Evolutionary conservation across 805 yeast genomes (phyloP), one percentile per base, ranked within the genome.

Genomic region (Candida nemodendra): DNA sequence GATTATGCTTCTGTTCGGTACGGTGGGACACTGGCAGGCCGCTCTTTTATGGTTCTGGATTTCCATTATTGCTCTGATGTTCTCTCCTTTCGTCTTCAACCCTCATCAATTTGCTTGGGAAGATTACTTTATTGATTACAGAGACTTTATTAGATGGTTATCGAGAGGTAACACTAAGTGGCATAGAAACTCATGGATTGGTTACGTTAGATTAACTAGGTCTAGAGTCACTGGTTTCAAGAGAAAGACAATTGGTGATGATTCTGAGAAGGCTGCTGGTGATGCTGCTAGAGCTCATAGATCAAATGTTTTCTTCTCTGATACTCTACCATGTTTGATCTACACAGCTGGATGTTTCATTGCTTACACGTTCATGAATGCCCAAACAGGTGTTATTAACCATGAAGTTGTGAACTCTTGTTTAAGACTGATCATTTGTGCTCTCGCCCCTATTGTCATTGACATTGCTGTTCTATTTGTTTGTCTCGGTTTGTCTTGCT

Each of bases 1-100:
- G 76, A 59, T 84, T 59, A 78, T 84, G 73, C 71, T 84, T 47
- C 62, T 82, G 44, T 82, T 82, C 45, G 88, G 85, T 56, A 76
- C 89, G 14, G 78, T 79, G 52, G 74, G 89, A 19, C 80, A 79
- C 56, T 84, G 98, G 98, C 95, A 87, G 67, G 84, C 96, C 17
- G 86, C 97, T 29, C 72, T 93, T 53, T 66, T 91, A 47, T 93
- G 97, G 96, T 93, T 93, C 79, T 93, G 98, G 97, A 83, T 93
- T 42, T 84, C 95, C 14, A 71, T 89, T 53, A 73, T 89, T 32
- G 86, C 98, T 3, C 74, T 93, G 68, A 76, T 88, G 68, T 78
- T 88, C 53, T 83, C 98, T 33, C 99, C 99, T 56, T 89, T 91
- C 64, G 59, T 93, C 44, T 93, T 88, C 79, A 93, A 93, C 69